A percentile compares a stretch with the other conserved stretches of the same genome.
These are phyloP conservation scores for Aspergillus ruber DNA, from an alignment of 2,329 filamentous ascomycete species.

Conservation along the genomic window DNA sequence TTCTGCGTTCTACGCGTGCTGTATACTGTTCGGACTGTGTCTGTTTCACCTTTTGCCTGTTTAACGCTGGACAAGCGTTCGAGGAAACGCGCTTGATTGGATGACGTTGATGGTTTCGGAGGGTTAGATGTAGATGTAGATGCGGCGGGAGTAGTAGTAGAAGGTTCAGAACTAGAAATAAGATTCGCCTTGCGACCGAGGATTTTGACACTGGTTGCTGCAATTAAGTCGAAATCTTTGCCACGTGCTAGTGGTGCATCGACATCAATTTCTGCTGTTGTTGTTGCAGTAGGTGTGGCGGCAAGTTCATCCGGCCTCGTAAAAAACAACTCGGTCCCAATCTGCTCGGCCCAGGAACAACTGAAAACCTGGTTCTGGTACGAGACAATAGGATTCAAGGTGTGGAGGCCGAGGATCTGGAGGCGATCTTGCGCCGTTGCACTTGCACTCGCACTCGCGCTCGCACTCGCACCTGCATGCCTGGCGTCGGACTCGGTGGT, in stretches of 20 bases:
- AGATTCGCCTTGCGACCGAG: constrained; percentile 60
- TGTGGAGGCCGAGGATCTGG: constrained; percentile 79
- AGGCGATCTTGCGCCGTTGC: constrained; percentile 40
- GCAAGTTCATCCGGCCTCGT: constrained; percentile 36
- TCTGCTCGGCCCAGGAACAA: constrained; percentile 72
- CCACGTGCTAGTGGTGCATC: constrained; percentile 38
- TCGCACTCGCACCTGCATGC: background rate
- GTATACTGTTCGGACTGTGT: constrained; percentile 58
- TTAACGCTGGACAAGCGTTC: constrained; percentile 62
- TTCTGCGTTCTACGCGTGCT: constrained; percentile 33
- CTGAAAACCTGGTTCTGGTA: constrained; percentile 73
- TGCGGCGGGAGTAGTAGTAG: background rate
- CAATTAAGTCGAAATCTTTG: constrained; percentile 61
- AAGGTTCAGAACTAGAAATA: constrained; percentile 36
- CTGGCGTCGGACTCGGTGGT: constrained; percentile 24
- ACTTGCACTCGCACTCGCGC: background rate
- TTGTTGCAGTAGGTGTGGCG: constrained; percentile 8
- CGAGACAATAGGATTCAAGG: constrained; percentile 66
- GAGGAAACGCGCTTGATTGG: constrained; percentile 52
- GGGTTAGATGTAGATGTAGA: background rate
- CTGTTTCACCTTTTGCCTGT: constrained; percentile 56
- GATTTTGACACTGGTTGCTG: constrained; percentile 63
- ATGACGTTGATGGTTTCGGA: constrained; percentile 20
- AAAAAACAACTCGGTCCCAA: constrained; percentile 80
- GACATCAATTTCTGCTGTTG: constrained; percentile 37